These are phyloP conservation scores for Phoma sp. DNA, from an alignment of 2,329 filamentous ascomycete species.

Conservation along the genomic window DNA sequence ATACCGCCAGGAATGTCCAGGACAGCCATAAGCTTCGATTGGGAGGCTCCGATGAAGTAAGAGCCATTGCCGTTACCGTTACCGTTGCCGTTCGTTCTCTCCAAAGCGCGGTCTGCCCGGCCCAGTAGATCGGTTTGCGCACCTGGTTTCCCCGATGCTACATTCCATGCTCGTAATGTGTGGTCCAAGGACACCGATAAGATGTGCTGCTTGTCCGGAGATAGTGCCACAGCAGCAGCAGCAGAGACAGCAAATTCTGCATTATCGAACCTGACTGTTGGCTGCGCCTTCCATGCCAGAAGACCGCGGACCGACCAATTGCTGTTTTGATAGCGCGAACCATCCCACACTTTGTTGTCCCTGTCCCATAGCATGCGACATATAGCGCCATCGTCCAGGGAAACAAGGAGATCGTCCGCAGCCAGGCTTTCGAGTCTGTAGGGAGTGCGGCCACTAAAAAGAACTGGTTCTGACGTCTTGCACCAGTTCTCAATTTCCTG, in stretches of 20 bases:
- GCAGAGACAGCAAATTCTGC: slow-evolving; percentile 68
- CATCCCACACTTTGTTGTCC: slow-evolving; percentile 63
- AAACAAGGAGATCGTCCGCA: slow-evolving; percentile 76
- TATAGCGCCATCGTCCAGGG: slow-evolving; percentile 79
- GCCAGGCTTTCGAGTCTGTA: slow-evolving; percentile 80
- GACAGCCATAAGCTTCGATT: slow-evolving; percentile 77
- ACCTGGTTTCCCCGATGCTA: slow-evolving; percentile 78
- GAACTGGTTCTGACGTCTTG: slow-evolving; percentile 74
- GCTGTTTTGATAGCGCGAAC: slow-evolving; percentile 75
- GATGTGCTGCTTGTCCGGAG: slow-evolving; percentile 59
- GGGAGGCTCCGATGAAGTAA: slow-evolving; percentile 79
- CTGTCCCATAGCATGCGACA: slow-evolving; percentile 62
- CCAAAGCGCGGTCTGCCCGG: slow-evolving; percentile 61
- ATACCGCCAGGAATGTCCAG: slow-evolving; percentile 62
- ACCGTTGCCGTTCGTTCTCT: slow-evolving; percentile 58
- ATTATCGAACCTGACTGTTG: slow-evolving; percentile 69
- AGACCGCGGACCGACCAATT: slow-evolving; percentile 70
- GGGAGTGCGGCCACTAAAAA: slow-evolving; percentile 77
- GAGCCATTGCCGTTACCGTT: slow-evolving; percentile 57
- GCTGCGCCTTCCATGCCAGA: slow-evolving; percentile 69
- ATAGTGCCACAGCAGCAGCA: slow-evolving; percentile 64
- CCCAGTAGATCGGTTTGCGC: slow-evolving; percentile 80
- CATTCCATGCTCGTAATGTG: slow-evolving; percentile 86
- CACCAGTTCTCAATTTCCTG: slow-evolving; percentile 77
- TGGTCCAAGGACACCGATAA: slow-evolving; percentile 92